Evolutionary conservation across 208 protist species (phyloP).

Genomic region (Entamoeba histolytica): DNA sequence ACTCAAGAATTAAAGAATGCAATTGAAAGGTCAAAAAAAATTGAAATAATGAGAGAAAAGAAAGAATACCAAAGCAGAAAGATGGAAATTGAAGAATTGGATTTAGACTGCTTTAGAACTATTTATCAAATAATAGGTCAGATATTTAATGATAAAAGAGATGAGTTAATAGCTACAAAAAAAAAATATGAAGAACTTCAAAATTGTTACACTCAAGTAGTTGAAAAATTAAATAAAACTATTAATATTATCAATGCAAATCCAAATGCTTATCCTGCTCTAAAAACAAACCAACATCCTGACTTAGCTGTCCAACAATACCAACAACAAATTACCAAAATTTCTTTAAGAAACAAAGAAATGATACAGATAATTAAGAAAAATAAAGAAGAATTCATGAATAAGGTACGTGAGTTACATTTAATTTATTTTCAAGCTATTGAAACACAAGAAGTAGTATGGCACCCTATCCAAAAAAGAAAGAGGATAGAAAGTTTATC

Average conservation of each 20-base stretch:
- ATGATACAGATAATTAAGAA: not conserved
- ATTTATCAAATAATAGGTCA: not conserved
- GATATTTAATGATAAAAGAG: not conserved
- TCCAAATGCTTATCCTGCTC: not conserved
- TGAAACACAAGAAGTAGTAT: too few species aligned
- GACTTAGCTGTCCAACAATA: not conserved
- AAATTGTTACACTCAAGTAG: not conserved
- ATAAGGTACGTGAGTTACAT: not conserved
- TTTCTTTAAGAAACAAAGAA: not conserved
- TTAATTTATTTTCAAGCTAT: not conserved
- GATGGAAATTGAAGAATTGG: not conserved
- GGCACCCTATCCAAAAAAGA: too few species aligned
- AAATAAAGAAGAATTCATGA: not conserved
- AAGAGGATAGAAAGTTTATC: too few species aligned
- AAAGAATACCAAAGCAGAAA: not conserved
- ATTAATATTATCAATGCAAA: not conserved
- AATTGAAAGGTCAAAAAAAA: not conserved
- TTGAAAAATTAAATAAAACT: not conserved
- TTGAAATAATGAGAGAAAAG: not conserved
- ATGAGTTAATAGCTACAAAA: not conserved
- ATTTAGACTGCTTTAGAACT: not conserved
- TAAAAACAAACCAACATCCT: not conserved
- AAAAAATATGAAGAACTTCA: not conserved
- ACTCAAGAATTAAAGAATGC: too few species aligned
- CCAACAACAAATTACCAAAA: not conserved